Evolutionary conservation across 148 eudicot species (phyloP), one percentile per base, ranked within the genome.

Genomic region (Vaccinium vitisidaea): DNA sequence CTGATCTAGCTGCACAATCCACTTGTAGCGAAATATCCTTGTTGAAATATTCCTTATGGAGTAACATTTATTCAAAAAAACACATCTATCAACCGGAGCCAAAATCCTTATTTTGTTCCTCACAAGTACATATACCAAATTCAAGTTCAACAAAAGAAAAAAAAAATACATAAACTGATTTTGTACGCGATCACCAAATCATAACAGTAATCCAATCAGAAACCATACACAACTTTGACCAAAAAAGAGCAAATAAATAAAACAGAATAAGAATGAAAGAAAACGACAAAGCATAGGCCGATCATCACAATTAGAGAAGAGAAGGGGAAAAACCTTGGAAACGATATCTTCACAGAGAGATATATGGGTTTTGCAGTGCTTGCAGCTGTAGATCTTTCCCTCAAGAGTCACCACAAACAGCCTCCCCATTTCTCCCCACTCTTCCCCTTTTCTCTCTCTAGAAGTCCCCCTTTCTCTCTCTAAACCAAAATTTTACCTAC

Each of bases 341-440:
- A 93, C 90, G 84, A 94, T 79, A 83, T 93, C 93, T 58, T 93
- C 91, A 80, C 36, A 75, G 7, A 89, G 87, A 86, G 91, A 94
- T 80, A 94, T 90, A 88, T 94, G 95, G 81, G 95, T 92, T 84
- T 89, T 88, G 84, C 98, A 94, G 92, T 93, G 92, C 90, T 90
- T 93, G 89, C 98, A 94, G 84, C 92, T 90, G 85, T 94, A 94
- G 91, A 94, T 88, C 93, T 86, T 92, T 69, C 98, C 98, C 81
- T 94, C 94, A 88, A 94, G 92, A 84, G 90, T 88, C 55, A 93
- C 89, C 84, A 88, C 88, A 87, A 93, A 94, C 65, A 92, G 52
- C 80, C 95, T 90, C 75, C 98, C 98, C 98, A 93, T 93, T 53
- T 89, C 36, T 79, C 18, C 18, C 74, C 43, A 15, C 8, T 14